Evolutionary conservation across 1,284 basidiomycete species (phyloP), one percentile per base, ranked within the genome.

Genomic region (Malassezia arunalokei): DNA sequence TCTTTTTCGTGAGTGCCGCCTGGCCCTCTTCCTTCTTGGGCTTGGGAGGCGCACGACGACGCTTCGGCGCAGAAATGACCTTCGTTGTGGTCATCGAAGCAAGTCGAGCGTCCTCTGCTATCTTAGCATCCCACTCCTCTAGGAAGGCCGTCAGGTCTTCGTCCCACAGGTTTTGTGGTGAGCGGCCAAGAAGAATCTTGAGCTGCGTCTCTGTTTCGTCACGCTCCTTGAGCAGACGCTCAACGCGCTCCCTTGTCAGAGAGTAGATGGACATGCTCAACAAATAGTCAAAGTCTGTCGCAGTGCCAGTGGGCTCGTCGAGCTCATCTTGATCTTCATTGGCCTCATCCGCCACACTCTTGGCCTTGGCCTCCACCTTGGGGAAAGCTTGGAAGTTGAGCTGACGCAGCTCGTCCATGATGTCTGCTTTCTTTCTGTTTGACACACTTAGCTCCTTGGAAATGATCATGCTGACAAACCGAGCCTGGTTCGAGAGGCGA

Each of bases 391-490:
- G 79, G 81, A 98, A 99, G 29, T 89, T 79, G 63, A 63, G 57
- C 73, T 80, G 80, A 56, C 88, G 83, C 66, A 99, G 75, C 62
- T 99, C 92, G 0, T 74, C 76, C 24, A 95, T 83, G 61, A 99
- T 84, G 51, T 85, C 87, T 2, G 77, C 79, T 73, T 89, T 90
- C 77, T 89, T 92, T 67, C 91, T 85, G 69, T 87, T 90, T n/a
- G 83, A 82, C 27, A 98, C 83, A n/a, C 81, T 75, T n/a, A 98
- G 80, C 71, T 90, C 78, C 71, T 83, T 86, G 60, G 83, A 81
- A 58, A 98, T 81, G 68, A 98, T 95, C 90, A 95, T 91, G 73
- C 88, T 80, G 42, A 99, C 83, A 76, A 99, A 99, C 28, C 91
- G 85, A 14, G 90, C 92, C 75, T 98, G 94, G 73, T 98, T 98